These are phyloP conservation scores for Saccharomycopsis oosterbeekiorum DNA, from an alignment of 805 yeast species.

Conservation along the genomic window DNA sequence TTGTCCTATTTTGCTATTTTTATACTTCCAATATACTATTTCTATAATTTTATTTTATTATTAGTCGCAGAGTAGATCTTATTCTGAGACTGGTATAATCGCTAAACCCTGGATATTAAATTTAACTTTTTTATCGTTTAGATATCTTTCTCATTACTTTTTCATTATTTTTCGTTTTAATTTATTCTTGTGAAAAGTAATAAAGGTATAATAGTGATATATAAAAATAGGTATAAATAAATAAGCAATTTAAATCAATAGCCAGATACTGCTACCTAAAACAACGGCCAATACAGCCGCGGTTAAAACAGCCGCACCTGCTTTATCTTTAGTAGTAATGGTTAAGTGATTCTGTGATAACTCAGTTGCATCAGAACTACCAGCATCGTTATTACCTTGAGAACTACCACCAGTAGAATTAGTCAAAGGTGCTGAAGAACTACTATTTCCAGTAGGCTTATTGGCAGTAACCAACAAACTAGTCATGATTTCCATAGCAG, in stretches of 20 bases:
- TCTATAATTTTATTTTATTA: too few species aligned
- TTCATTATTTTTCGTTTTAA: too few species aligned
- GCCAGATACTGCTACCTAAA: constrained; percentile 69
- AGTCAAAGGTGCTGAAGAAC: constrained; percentile 10
- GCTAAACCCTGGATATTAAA: too few species aligned
- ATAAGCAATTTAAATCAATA: constrained; percentile 37
- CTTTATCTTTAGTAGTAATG: constrained; percentile 57
- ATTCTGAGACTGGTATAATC: too few species aligned
- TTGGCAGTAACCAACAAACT: constrained; percentile 29
- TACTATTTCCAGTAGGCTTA: constrained; percentile 10
- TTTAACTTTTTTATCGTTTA: too few species aligned
- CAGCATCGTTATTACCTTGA: constrained; percentile 38
- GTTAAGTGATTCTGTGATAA: constrained; percentile 29
- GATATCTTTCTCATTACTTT: neutral
- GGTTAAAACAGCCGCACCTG: constrained; percentile 86
- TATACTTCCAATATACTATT: too few species aligned
- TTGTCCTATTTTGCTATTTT: too few species aligned
- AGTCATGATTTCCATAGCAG: constrained; percentile 59
- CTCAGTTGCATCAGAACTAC: constrained; percentile 27
- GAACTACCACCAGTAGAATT: constrained; percentile 45
- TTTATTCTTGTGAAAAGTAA: neutral
- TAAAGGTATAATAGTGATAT: neutral
- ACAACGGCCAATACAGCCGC: constrained; percentile 56
- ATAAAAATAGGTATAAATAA: neutral
- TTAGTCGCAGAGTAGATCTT: too few species aligned